phyloP scores from a whole-genome alignment of 305 asterid species.

The Plantago rigida region DNA sequence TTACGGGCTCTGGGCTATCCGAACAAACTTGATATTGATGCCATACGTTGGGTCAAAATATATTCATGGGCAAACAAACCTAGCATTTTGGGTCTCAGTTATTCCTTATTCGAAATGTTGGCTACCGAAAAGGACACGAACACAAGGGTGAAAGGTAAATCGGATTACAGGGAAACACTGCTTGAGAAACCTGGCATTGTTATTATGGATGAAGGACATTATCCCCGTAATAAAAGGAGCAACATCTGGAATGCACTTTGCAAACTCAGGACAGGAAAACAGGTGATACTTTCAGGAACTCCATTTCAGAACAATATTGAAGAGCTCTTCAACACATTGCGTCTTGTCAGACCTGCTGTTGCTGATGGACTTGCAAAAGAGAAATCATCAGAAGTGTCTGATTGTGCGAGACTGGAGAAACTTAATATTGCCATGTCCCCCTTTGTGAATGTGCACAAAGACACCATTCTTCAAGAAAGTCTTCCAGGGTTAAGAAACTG shows the following conservation, averaged over 20 bases:
- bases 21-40: constrained; percentile 21
- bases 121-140: constrained; percentile 24
- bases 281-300: constrained; percentile 59
- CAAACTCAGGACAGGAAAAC: constrained; percentile 38
- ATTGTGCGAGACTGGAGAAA: constrained; percentile 29
- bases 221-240: constrained; percentile 50
- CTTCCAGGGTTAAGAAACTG: constrained; percentile 11
- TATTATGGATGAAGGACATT: constrained; percentile 68
- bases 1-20: neutral
- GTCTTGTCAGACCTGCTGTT: constrained; percentile 51
- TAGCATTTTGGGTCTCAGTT: constrained; percentile 48
- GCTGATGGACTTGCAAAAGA: constrained; percentile 35
- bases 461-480: constrained; percentile 9
- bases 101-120: constrained; percentile 39
- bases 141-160: neutral
- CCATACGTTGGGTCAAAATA: constrained; percentile 35
- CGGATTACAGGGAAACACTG: constrained; percentile 31
- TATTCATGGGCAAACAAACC: constrained; percentile 35
- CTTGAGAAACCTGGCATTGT: constrained; percentile 45
- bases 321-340: constrained; percentile 63
- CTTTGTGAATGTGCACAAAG: constrained; percentile 6
- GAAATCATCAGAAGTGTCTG: constrained; percentile 21
- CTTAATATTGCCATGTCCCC: constrained; percentile 34
- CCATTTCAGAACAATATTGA: constrained; percentile 63
- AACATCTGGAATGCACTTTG: constrained; percentile 46